Base-by-base conservation (phyloP, 2,329 filamentous ascomycete genomes). In the Fusarium sororula region DNA sequence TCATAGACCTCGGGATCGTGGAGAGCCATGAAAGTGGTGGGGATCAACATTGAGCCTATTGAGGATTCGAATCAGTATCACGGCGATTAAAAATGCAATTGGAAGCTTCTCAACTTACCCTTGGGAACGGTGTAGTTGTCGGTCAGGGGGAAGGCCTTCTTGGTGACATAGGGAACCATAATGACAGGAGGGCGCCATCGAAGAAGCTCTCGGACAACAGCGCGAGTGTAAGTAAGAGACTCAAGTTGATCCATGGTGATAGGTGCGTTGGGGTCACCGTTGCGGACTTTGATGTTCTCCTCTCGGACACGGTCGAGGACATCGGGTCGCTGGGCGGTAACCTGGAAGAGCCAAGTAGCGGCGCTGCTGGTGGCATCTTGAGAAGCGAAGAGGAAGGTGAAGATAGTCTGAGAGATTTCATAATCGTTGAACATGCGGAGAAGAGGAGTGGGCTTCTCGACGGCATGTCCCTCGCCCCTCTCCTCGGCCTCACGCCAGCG, bases 281-380 rank as follows among this genome's bases (percentile, higher is more conserved):
- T 91, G 76, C 95, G 92, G 58, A 92, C 87, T 74, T 88, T 87
- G 73, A 96, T 84, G 84, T 98, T 97, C 87, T 99, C 96, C 80
- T 97, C 95, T 51, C 96, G 94, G 63, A 99, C 90, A 78, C 94
- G 94, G 80, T 96, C 93, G 62, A 98, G 88, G 61, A 97, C 88
- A 68, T 98, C 96, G n/a, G 96, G 96, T 74, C 95, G 92, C 85
- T 98, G 94, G 53, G 96, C 95, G 86, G 94, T 92, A 79, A 94
- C 90, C 86, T 99, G 96, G 88, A 98, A 98, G 74, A 98, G 85
- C 95, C 96, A 98, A 60, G 95, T 98, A 79, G 90, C 91, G 70
- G 96, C 96, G 79, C 94, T 97, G 85, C 93, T 96, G 72, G 96
- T 98, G 75, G 96, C 96, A 83, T 99, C 96, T 85, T 98, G 96